phyloP scores from a whole-genome alignment of 306 rosid genomes.

The Acacia crassicarpa region DNA sequence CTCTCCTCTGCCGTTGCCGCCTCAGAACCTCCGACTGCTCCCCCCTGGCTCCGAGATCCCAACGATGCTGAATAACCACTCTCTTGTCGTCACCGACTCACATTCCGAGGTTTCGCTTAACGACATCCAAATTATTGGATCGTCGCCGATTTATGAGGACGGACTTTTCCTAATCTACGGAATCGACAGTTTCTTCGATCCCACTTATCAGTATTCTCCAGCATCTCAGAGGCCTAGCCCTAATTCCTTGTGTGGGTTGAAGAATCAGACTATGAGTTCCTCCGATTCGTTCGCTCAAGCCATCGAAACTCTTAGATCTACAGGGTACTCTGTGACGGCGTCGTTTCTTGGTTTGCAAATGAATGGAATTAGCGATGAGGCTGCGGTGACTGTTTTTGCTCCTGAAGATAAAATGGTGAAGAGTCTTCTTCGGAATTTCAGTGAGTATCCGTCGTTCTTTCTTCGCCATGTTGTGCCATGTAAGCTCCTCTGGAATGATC shows the following conservation, averaged over 20 bases:
- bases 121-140: conserved; percentile 30
- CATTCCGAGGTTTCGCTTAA: conserved; percentile 46
- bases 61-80: conserved; percentile 46
- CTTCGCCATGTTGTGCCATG: conserved; percentile 69
- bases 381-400: conserved; percentile 68
- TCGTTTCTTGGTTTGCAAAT: conserved; percentile 66
- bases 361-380: conserved; percentile 34
- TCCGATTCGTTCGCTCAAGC: conserved; percentile 51
- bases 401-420: conserved; percentile 52
- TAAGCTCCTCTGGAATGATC: conserved; percentile 62
- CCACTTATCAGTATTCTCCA: conserved; percentile 32
- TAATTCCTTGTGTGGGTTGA: conserved; percentile 26
- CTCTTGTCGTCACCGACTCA: conserved; percentile 56
- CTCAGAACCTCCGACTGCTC: conserved; percentile 56
- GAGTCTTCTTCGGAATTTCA: conserved; percentile 33
- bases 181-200: conserved; percentile 53
- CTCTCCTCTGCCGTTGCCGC: conserved; percentile 47
- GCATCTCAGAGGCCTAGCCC: conserved; percentile 21
- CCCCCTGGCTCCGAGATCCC: conserved; percentile 63
- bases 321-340: conserved; percentile 40
- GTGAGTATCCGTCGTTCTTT: conserved; percentile 49
- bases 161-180: conserved; percentile 62
- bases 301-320: conserved; percentile 27
- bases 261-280: conserved; percentile 19
- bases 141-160: conserved; percentile 59